Evolutionary conservation across 306 rosid species (phyloP).

Genomic region (Parietaria judaica): DNA sequence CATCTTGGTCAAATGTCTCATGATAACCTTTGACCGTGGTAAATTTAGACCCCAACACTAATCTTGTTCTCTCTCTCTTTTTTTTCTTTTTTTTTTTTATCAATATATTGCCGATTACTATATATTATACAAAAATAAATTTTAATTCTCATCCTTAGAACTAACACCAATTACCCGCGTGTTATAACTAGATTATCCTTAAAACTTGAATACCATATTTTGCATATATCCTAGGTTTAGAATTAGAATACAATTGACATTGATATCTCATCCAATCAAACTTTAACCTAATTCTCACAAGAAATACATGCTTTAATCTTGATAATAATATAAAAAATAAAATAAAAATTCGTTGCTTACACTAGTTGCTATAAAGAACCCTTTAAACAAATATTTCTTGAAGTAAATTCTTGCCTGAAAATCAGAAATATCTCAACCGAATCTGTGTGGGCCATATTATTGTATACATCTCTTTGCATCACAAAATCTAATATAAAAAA

Average conservation of each 20-base stretch:
- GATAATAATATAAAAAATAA: background rate
- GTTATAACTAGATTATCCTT: no score
- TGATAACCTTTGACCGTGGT: no score
- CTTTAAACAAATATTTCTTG: background rate
- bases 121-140: no score
- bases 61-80: no score
- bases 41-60: no score
- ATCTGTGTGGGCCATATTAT: conserved; percentile 6
- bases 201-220: no score
- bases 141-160: no score
- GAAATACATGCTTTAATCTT: no score
- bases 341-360: background rate
- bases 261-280: background rate
- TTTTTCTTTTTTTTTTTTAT: no score
- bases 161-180: no score
- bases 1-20: no score
- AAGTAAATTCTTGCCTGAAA: background rate
- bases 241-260: background rate
- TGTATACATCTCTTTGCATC: background rate
- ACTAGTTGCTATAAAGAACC: background rate
- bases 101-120: no score
- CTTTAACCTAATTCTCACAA: background rate
- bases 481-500: background rate
- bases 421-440: conserved; percentile 7
- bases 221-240: background rate